Conservation (phyloP, 2,329 filamentous ascomycete species). For the Penicillium thymicola region DNA sequence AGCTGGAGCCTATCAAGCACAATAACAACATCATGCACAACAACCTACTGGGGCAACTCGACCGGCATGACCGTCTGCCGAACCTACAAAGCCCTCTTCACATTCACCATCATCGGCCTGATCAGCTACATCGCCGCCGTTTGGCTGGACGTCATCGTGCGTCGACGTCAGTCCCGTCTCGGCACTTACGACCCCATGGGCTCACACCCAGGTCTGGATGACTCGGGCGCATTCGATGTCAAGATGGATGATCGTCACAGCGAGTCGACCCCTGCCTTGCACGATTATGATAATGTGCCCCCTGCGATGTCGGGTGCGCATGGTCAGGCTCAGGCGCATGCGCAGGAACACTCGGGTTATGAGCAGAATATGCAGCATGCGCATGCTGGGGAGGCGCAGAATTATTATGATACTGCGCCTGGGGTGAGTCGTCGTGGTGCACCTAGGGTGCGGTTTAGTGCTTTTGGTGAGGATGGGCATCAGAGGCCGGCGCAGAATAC, state of each 20-base stretch:
- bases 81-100: constrained; percentile 59
- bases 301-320: constrained; percentile 3
- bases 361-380: constrained; percentile 17
- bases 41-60: constrained; percentile 52
- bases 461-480: constrained; percentile 23
- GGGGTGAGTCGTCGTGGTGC: constrained; percentile 17
- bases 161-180: constrained; percentile 42
- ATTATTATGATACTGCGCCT: constrained; percentile 30
- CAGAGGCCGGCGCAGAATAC: constrained; percentile 31
- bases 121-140: constrained; percentile 48
- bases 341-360: constrained; percentile 1
- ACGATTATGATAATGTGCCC: constrained; percentile 11
- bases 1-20: constrained; percentile 55
- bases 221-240: constrained; percentile 28
- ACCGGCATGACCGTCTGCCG: constrained; percentile 56
- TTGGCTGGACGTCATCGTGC: constrained; percentile 51
- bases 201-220: constrained; percentile 25
- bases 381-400: constrained; percentile 25
- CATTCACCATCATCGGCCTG: constrained; percentile 51
- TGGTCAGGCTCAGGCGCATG: background rate
- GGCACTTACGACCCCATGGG: constrained; percentile 51
- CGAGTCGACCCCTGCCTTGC: constrained; percentile 10
- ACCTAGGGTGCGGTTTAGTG: constrained; percentile 21
- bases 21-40: constrained; percentile 50
- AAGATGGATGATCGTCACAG: constrained; percentile 33